Evolutionary conservation across 2,329 filamentous ascomycete genomes (phyloP), one percentile per base, ranked within the genome.

Genomic region (Alternaria sp.): DNA sequence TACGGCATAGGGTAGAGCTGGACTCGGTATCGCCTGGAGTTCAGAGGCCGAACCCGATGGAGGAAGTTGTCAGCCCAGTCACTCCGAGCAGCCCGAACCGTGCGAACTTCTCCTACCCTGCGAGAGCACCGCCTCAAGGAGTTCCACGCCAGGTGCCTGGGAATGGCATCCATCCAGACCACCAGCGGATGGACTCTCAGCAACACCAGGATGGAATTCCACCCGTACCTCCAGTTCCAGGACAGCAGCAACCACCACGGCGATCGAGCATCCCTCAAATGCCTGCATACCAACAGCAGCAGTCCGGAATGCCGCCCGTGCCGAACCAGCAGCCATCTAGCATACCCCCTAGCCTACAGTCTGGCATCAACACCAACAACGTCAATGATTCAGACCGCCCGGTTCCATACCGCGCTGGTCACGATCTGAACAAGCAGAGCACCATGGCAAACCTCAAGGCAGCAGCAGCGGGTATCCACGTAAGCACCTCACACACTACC

Each of bases 31-130:
- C 76, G 54, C 77, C 77, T 13, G 75, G 71, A 5, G 61, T 78
- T 9, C 74, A 78, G 57, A 69, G 70, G n/a, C 73, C 74, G 9
- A 77, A 79, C 26, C 77, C 76, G 4, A 71, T 77, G 64, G 70
- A 69, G 6, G 65, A 70, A 12, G 59, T 68, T 7, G 68, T 69
- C 23, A 72, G 72, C 13, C 73, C 72, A 4, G 62, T 76, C 3
- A 74, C 66, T 13, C 75, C 76, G 7, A 61, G 66, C 10, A 77
- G 74, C 57, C 74, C 77, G 10, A 66, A 66, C 2, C 67, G 71
- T 19, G 73, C 72, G 7, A 78, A 79, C 59, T 79, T 79, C 60
- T 79, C 77, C 1, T 79, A 79, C 47, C 77, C 77, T 19, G 70
- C 73, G 11, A 62, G 77, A 60, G 66, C 71, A 51, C 76, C 75